Percentiles rank a stretch among this genome's conserved stretches.
These are phyloP conservation scores for Lactarius evosmus DNA, from an alignment of 768 basidiomycete species.

Conservation along the genomic window DNA sequence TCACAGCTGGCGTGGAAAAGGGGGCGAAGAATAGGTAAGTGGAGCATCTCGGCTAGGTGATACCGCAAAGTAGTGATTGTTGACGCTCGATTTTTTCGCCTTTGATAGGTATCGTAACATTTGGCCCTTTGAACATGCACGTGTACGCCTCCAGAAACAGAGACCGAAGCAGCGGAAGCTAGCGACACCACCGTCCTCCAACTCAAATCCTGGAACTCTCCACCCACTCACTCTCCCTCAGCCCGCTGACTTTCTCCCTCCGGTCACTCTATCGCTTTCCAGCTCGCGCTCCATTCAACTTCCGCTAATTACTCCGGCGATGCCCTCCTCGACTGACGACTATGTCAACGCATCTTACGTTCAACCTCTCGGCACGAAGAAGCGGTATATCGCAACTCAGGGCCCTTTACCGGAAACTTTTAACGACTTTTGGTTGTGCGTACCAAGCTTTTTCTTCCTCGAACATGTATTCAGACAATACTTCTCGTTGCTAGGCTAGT, in stretches of 20 bases:
- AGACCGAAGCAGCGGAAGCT: slow-evolving; percentile 15
- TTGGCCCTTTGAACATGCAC: slow-evolving; percentile 95
- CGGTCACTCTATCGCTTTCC: slow-evolving; percentile 11
- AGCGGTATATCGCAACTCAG: slow-evolving; percentile 93
- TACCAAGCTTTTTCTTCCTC: slow-evolving; percentile 25
- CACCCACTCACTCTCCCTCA: slow-evolving; percentile 19
- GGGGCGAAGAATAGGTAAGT: slow-evolving; percentile 87
- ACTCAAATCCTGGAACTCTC: slow-evolving; percentile 16
- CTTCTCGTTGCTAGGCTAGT: slow-evolving; percentile 52
- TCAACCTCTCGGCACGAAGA: slow-evolving; percentile 76
- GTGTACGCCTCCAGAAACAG: slow-evolving; percentile 58
- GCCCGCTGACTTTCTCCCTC: slow-evolving; percentile 25
- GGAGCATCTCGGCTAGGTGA: neutral
- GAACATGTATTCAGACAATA: neutral
- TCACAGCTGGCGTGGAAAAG: slow-evolving; percentile 93
- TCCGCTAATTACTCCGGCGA: slow-evolving; percentile 21
- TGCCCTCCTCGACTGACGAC: slow-evolving; percentile 57
- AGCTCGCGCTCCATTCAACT: slow-evolving; percentile 15
- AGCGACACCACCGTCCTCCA: slow-evolving; percentile 6
- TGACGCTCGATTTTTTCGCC: slow-evolving; percentile 3
- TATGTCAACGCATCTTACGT: slow-evolving; percentile 96
- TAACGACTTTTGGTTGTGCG: slow-evolving; percentile 91
- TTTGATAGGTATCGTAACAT: slow-evolving; percentile 81
- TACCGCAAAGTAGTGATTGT: neutral
- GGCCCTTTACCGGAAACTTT: slow-evolving; percentile 89